Conservation (phyloP, 306 rosid species). For the Prunus padus region DNA sequence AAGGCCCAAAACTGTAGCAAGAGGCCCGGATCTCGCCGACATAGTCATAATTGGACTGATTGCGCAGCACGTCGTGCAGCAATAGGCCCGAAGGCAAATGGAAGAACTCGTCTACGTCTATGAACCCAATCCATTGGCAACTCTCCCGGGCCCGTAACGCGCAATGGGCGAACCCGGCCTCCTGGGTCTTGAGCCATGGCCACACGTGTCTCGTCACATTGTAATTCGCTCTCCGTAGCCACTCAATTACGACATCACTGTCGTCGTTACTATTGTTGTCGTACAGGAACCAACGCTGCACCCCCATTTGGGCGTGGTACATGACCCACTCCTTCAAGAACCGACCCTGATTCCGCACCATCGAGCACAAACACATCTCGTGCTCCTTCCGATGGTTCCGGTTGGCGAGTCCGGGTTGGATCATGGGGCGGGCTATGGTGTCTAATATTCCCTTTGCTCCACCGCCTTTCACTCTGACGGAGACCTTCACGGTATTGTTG, state of each 20-base stretch:
- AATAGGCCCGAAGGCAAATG: conserved; percentile 30
- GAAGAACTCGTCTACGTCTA: conserved; percentile 76
- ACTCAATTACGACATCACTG: conserved; percentile 20
- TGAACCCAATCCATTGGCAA: conserved; percentile 79
- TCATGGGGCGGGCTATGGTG: conserved; percentile 53
- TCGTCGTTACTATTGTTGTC: conserved; percentile 79
- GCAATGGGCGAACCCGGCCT: conserved; percentile 83
- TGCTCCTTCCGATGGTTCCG: conserved; percentile 28
- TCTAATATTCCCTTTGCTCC: conserved; percentile 21
- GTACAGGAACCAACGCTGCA: conserved; percentile 68
- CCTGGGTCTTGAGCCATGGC: conserved; percentile 84
- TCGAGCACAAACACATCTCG: conserved; percentile 63
- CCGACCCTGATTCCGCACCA: conserved; percentile 73
- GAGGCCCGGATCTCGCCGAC: conserved; percentile 56
- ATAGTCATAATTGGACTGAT: conserved; percentile 20
- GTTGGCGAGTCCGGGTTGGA: background rate
- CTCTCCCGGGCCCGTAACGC: conserved; percentile 53
- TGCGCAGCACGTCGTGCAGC: conserved; percentile 34
- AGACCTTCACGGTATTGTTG: conserved; percentile 45
- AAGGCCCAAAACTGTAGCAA: conserved; percentile 77
- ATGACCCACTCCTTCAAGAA: conserved; percentile 78
- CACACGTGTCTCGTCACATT: conserved; percentile 55
- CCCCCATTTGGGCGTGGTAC: conserved; percentile 71
- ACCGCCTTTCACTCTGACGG: conserved; percentile 35
- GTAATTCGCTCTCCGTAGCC: conserved; percentile 29